Evolutionary conservation across 305 asterid genomes (phyloP).

Genomic region (Rubia tinctorum): DNA sequence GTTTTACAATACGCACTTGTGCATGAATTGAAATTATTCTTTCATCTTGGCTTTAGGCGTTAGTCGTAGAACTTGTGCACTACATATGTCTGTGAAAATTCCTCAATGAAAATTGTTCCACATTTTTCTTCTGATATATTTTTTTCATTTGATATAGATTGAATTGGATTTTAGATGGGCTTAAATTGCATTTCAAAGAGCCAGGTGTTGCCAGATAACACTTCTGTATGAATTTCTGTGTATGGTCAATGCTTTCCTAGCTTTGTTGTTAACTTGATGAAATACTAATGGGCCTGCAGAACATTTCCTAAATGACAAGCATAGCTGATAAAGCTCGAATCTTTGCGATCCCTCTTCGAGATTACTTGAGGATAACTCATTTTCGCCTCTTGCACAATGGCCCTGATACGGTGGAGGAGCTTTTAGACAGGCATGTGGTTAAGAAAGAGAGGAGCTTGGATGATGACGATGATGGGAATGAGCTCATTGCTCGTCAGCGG

Average conservation of each 20-base stretch:
- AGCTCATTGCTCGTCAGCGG: constrained; percentile 48
- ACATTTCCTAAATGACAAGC: constrained; percentile 26
- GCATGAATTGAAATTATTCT: background rate
- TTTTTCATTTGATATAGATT: background rate
- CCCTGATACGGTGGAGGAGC: constrained; percentile 81
- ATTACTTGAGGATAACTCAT: constrained; percentile 7
- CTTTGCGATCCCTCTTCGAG: constrained; percentile 23
- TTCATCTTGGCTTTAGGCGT: too few relatives aligned
- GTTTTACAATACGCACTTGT: background rate
- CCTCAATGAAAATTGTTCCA: background rate
- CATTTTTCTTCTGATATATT: background rate
- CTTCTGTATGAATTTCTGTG: background rate
- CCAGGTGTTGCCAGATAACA: background rate
- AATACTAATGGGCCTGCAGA: background rate
- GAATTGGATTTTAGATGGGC: background rate
- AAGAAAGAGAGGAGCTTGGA: constrained; percentile 40
- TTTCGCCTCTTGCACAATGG: constrained; percentile 55
- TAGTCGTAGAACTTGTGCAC: background rate
- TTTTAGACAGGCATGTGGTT: constrained; percentile 65
- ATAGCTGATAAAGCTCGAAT: constrained; percentile 26
- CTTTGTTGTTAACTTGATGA: background rate
- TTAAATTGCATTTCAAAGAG: background rate
- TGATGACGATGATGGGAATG: constrained; percentile 51
- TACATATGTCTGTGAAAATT: background rate
- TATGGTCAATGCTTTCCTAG: background rate